phyloP scores from a whole-genome alignment of 2,329 filamentous ascomycete species.

The Penicillium sp. region DNA sequence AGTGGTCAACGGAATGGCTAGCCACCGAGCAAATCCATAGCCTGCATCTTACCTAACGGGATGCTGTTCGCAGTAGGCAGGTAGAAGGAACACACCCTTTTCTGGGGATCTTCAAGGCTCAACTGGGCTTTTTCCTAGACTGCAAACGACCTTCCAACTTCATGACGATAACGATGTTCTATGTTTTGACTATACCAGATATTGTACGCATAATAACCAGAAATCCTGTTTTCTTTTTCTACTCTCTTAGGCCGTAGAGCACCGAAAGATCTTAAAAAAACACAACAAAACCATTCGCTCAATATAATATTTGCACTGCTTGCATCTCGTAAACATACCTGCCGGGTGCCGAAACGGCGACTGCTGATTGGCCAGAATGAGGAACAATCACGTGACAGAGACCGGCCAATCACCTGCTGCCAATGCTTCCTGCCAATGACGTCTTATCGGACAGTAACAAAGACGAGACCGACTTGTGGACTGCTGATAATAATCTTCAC shows the following conservation, averaged over 20 bases:
- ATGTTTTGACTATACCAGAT: slow-evolving; percentile 12
- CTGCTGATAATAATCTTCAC: background rate
- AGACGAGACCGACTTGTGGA: background rate
- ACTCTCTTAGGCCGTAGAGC: background rate
- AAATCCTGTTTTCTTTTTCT: background rate
- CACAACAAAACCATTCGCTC: background rate
- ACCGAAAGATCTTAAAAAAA: background rate
- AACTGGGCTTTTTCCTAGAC: background rate
- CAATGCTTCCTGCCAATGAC: background rate
- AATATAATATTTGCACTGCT: background rate
- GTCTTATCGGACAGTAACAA: background rate
- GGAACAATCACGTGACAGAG: background rate
- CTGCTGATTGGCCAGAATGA: background rate
- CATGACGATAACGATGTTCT: slow-evolving; percentile 8
- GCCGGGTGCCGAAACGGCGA: background rate
- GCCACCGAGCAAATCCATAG: background rate
- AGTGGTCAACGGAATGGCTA: background rate
- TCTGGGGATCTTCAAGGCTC: background rate
- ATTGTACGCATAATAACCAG: slow-evolving; percentile 9
- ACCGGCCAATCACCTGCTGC: background rate
- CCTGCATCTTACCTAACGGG: background rate
- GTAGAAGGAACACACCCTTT: background rate
- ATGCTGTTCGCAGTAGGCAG: background rate
- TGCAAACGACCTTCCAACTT: background rate
- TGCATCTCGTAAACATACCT: background rate